These are phyloP conservation scores for Alopecurus myosuroides DNA, from an alignment of 176 grass and related monocot species.

Conservation along the genomic window DNA sequence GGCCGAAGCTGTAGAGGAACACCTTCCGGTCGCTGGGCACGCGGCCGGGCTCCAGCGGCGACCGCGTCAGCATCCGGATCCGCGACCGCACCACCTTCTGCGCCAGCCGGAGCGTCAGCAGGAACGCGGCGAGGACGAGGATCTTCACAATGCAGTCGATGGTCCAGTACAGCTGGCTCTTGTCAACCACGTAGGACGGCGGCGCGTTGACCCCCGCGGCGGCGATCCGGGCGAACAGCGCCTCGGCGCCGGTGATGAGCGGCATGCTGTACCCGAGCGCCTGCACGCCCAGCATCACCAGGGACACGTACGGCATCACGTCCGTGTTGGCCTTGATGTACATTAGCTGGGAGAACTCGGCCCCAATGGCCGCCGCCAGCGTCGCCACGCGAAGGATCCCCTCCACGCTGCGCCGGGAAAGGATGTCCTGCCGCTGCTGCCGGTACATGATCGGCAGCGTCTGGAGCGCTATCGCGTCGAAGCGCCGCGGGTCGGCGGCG, in stretches of 20 bases:
- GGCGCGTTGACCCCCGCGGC: slow-evolving; percentile 1
- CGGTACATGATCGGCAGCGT: slow-evolving; percentile 76
- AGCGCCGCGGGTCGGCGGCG: slow-evolving; percentile 39
- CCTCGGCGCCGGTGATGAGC: slow-evolving; percentile 77
- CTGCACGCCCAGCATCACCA: slow-evolving; percentile 83
- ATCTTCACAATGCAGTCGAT: slow-evolving; percentile 84
- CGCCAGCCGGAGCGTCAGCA: slow-evolving; percentile 64
- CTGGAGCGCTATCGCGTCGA: slow-evolving; percentile 51
- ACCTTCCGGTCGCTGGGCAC: slow-evolving; percentile 74
- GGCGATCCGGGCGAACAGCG: slow-evolving; percentile 67
- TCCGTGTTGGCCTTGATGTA: slow-evolving; percentile 62
- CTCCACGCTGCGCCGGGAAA: slow-evolving; percentile 72
- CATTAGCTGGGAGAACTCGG: slow-evolving; percentile 54
- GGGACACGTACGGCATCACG: slow-evolving; percentile 62
- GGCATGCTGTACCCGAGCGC: slow-evolving; percentile 78
- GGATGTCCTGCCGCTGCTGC: slow-evolving; percentile 67
- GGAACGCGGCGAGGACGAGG: slow-evolving; percentile 66
- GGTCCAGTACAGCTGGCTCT: slow-evolving; percentile 57
- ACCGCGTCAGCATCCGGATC: slow-evolving; percentile 68
- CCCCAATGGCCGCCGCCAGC: slow-evolving; percentile 51
- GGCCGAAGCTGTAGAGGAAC: slow-evolving; percentile 38
- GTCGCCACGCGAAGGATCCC: slow-evolving; percentile 71
- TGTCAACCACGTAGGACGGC: slow-evolving; percentile 62
- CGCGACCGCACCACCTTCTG: slow-evolving; percentile 90
- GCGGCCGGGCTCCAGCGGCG: slow-evolving; percentile 65